These are phyloP conservation scores for Paramyrothecium roridum DNA, from an alignment of 2,329 filamentous ascomycete genomes.

Conservation along the genomic window DNA sequence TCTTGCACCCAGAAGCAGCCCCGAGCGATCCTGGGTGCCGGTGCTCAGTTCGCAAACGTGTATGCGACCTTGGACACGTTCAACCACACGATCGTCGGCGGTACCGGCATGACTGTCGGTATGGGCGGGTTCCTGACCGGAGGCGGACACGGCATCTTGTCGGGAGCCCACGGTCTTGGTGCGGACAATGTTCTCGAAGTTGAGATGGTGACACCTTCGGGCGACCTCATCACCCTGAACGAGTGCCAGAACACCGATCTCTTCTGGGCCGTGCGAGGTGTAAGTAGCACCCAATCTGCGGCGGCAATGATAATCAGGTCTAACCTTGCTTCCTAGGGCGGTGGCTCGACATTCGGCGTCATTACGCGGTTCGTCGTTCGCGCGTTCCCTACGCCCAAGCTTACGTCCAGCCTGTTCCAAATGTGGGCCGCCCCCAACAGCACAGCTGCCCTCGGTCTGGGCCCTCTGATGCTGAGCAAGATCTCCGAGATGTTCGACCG, in stretches of 20 bases:
- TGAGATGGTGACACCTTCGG: conserved; percentile 51
- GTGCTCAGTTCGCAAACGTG: conserved; percentile 46
- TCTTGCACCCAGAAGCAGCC: conserved; percentile 46
- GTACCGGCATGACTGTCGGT: conserved; percentile 52
- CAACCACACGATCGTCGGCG: conserved; percentile 51
- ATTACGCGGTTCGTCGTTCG: conserved; percentile 55
- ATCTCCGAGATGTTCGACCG: background rate
- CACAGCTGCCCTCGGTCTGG: background rate
- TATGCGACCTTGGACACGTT: conserved; percentile 40
- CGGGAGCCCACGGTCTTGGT: conserved; percentile 52
- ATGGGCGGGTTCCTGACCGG: conserved; percentile 60
- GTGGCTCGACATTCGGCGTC: conserved; percentile 59
- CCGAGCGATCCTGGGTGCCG: conserved; percentile 42
- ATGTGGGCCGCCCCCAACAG: conserved; percentile 19
- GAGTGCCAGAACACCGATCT: conserved; percentile 52
- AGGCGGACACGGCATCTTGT: conserved; percentile 56
- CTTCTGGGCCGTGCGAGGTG: conserved; percentile 62
- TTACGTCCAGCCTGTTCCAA: conserved; percentile 17
- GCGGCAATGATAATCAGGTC: too few species aligned
- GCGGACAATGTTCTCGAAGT: conserved; percentile 60
- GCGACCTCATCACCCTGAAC: conserved; percentile 47
- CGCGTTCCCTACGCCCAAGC: conserved; percentile 40
- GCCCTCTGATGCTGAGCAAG: background rate
- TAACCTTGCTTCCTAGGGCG: conserved; percentile 34
- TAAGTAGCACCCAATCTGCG: conserved; percentile 25